Base-by-base conservation (phyloP, 163 green algal species). In the Chlorella variabilis region DNA sequence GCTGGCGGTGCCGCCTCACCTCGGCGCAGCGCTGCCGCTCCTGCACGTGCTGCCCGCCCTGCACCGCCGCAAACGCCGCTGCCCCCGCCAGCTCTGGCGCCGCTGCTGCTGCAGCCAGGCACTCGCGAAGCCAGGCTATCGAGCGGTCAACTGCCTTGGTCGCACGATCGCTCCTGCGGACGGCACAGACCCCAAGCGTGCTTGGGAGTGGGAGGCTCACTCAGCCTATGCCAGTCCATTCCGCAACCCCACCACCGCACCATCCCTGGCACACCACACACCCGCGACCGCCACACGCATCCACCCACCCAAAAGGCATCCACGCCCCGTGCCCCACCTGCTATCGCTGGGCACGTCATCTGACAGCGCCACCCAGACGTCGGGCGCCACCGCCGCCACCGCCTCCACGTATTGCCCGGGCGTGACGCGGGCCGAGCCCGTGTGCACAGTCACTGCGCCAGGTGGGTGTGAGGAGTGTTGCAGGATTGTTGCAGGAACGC, bases 331-430 rank as follows among this genome's bases (percentile, higher is more conserved):
- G n/a, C n/a, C n/a, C n/a, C 59, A 67, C 59, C 59, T 38, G 27
- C 27, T 77, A 58, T 91, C 85, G 20, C 49, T 65, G 18, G 86
- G 56, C 54, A 96, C 83, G 85, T 96, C 93, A 61, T 96, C 91
- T n/a, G 77, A 86, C 39, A 96, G 77, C 0, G 87, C 80, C 17
- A 93, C 85, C 77, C 84, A 91, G 54, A 93, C 11, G 63, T 96
- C 91, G 3, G 92, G 91, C 36, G 83, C 51, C 69, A 96, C 59
- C 17, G 86, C 88, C 23, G 68, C 81, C 34, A 91, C 75, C 0
- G 70, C 80, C 25, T 79, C 75, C 86, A 95, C 89, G 84, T 94
- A 95, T 4, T 81, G 68, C 27, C 84, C 86, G 0, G 89, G 86
- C 3, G 75, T 85, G 3, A 95, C 85, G 3, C 58, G 75, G 48